Evolutionary conservation across 768 basidiomycete genomes (phyloP).

Genomic region (Pleurotus sapidus): DNA sequence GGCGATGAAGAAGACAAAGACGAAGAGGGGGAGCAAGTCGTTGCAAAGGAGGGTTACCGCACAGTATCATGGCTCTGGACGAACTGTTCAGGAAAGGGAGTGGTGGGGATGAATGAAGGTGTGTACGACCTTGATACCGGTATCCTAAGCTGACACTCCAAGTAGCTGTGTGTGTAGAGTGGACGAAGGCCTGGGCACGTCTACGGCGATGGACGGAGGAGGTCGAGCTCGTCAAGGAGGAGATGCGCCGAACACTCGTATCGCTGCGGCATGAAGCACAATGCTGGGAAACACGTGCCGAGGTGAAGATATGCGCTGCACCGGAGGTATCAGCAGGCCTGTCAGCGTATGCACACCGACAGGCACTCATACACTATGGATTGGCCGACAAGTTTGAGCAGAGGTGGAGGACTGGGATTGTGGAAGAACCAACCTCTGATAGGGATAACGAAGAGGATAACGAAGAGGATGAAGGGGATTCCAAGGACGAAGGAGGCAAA

Average conservation of each 20-base stretch:
- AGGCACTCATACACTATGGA: not conserved
- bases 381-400: not conserved
- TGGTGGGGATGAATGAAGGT: not conserved
- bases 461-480: not conserved
- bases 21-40: not conserved
- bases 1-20: not conserved
- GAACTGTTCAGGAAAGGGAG: not conserved
- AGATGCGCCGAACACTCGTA: conserved; percentile 9
- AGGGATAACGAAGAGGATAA: not conserved
- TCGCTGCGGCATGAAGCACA: not conserved
- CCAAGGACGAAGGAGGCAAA: not conserved
- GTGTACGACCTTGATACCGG: not conserved
- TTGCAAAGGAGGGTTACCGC: not conserved
- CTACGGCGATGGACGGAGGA: conserved; percentile 11
- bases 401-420: not conserved
- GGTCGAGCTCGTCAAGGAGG: conserved; percentile 12
- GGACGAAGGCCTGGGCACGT: conserved; percentile 12
- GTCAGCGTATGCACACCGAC: not conserved
- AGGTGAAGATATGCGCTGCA: not conserved
- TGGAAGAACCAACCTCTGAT: not conserved
- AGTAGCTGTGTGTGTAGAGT: conserved; percentile 12
- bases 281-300: not conserved
- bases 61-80: conserved; percentile 6
- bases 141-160: not conserved
- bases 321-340: not conserved